Base-by-base conservation (phyloP, 2,329 filamentous ascomycete species). In the Alternaria longipes region DNA sequence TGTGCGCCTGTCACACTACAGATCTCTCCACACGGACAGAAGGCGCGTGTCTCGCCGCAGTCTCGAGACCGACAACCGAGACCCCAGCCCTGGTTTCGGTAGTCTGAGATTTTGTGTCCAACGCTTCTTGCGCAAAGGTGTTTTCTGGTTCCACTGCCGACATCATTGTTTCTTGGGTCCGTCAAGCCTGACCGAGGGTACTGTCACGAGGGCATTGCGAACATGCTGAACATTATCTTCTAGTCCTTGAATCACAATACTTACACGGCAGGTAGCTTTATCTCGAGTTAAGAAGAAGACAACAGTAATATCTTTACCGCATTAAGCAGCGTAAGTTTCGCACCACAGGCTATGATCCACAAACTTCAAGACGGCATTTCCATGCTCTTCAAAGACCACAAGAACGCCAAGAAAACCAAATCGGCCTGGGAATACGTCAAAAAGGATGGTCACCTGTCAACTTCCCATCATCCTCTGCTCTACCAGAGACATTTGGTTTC, bases 1-100 rank as follows among this genome's bases (percentile, higher is more conserved):
- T 66, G 64, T 65, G 60, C 51, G 30, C 52, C 38, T 46, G 64
- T 68, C 66, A 68, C 62, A 68, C 66, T 44, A 46, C 62, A 54
- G 40, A 47, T 46, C 46, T 54, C 53, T 44, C 47, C 44, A 57
- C 49, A 5, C 11, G 36, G 22, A 24, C 38, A 32, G 18, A 53
- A 64, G 50, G 56, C 58, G 56, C 52, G 54, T 65, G 59, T 56
- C 50, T 59, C 50, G 32, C 51, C n/a, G 32, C 50, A 56, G 54
- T 57, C 51, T 56, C 51, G 53, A 55, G 59, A 52, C 56, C 54
- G 54, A 24, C 41, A 67, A 44, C 44, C 52, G 54, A 52, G 47
- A 60, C 46, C 36, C 42, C 42, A 49, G 57, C 26, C 50, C 44
- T 46, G 41, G 55, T 56, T 67, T 36, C 54, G 62, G 60, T 42